Evolutionary conservation across 139 green algal species (phyloP), one percentile per base, ranked within the genome.

Genomic region (Picochlorum sp.): DNA sequence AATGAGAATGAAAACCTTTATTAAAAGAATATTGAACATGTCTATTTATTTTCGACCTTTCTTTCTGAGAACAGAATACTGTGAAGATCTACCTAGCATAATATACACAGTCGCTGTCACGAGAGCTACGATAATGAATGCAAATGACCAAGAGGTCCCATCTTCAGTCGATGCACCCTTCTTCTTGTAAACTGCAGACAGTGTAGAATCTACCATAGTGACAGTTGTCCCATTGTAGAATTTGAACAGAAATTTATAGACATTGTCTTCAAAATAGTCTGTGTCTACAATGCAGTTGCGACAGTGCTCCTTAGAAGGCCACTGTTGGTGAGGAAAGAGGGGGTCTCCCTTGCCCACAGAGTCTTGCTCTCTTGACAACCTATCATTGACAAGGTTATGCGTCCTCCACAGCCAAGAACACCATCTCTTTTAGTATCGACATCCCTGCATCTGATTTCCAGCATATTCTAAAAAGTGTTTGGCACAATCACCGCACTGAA

Each of bases 371-470:
- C 61, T 51, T 61, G 14, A 18, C n/a, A 65, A 54, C 26, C 44
- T n/a, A 10, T 38, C 6, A 7, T 71, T 69, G 51, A 83, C 81
- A 58, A 61, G 66, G 69, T 95, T 95, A 77, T 95, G 87, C 4
- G 74, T 74, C 4, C 55, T 49, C 87, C 87, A 95, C 37, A 90
- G 58, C 87, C 87, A 95, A 95, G 54, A 28, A 83, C 73, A 8
- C 80, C 75, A 8, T 85, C 72, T 3, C 59, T 66, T 23, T 66
- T 66, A 15, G 23, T 76, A 3, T 23, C 47, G 26, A 93, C 74
- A 15, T 20, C 30, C 6, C 28, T 50, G 81, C 80, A 44, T 76
- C 75, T 10, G 66, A n/a, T 32, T 60, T 63, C 41, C 37, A 1
- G 77, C 66, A 34, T 82, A 66, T 20, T 52, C 20, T 51, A 76